Evolutionary conservation across 1,284 basidiomycete genomes (phyloP).

Genomic region (Ceratobasidium sp.): DNA sequence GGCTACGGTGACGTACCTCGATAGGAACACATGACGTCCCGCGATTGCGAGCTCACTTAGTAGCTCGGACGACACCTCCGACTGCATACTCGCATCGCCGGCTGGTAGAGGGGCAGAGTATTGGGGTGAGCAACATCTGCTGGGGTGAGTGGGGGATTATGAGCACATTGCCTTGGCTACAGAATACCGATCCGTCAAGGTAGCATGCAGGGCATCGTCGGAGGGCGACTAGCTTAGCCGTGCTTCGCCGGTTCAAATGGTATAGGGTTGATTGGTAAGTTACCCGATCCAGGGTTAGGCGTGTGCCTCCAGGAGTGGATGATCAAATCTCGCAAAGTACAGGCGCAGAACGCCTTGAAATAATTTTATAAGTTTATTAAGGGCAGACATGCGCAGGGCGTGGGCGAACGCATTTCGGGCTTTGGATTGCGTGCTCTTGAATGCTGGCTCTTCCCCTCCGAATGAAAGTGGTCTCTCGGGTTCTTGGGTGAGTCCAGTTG

Average conservation of each 20-base stretch:
- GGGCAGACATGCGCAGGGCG: too few relatives aligned
- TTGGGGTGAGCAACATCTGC: neutral
- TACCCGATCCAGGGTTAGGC: constrained; percentile 12
- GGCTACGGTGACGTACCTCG: constrained; percentile 28
- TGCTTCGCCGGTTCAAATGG: constrained; percentile 10
- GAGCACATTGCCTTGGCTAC: constrained; percentile 29
- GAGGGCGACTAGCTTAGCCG: neutral
- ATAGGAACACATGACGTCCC: constrained; percentile 6
- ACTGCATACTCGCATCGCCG: constrained; percentile 37
- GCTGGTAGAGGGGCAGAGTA: constrained; percentile 6
- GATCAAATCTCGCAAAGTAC: too few relatives aligned
- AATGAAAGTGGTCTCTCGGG: too few relatives aligned
- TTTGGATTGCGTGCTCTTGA: too few relatives aligned
- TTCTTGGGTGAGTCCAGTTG: too few relatives aligned
- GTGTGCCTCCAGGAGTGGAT: neutral
- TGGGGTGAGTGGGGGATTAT: neutral
- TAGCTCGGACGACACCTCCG: neutral
- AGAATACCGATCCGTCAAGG: neutral
- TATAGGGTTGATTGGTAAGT: neutral
- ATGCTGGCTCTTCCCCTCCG: too few relatives aligned
- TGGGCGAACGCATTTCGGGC: too few relatives aligned
- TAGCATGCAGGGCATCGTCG: neutral
- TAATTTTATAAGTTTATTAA: too few relatives aligned
- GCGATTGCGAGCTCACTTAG: constrained; percentile 7
- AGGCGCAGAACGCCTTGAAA: neutral